phyloP scores from a whole-genome alignment of 495 filamentous ascomycete species.

The Gamarada debralockiae region DNA sequence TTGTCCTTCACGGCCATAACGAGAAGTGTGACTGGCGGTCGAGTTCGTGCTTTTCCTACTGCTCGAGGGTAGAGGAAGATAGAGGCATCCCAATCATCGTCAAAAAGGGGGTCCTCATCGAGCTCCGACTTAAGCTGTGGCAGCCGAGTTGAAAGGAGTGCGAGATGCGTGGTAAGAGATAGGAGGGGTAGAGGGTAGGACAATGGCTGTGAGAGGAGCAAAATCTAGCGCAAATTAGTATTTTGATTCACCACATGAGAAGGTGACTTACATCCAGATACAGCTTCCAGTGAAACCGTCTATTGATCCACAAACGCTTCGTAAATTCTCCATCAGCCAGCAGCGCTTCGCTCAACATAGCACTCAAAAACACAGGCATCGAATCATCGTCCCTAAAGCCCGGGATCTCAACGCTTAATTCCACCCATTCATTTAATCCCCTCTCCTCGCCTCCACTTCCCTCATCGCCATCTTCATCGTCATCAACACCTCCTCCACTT shows the following conservation, averaged over 20 bases:
- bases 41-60: slow-evolving; percentile 20
- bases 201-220: slow-evolving; percentile 86
- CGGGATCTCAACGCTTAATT: slow-evolving; percentile 81
- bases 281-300: slow-evolving; percentile 90
- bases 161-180: slow-evolving; percentile 89
- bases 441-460: slow-evolving; percentile 22
- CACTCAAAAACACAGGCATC: slow-evolving; percentile 76
- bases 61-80: slow-evolving; percentile 67
- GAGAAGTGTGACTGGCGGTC: slow-evolving; percentile 83
- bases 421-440: slow-evolving; percentile 65
- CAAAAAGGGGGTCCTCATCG: slow-evolving; percentile 95
- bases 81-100: slow-evolving; percentile 93
- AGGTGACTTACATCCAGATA: slow-evolving; percentile 79
- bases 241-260: not conserved
- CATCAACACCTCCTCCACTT: not conserved
- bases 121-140: slow-evolving; percentile 77
- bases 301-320: slow-evolving; percentile 74
- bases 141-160: slow-evolving; percentile 83
- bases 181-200: slow-evolving; percentile 91
- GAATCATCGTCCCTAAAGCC: slow-evolving; percentile 89
- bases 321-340: slow-evolving; percentile 70
- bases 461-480: slow-evolving; percentile 29
- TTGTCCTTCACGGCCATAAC: slow-evolving; percentile 83
- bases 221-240: slow-evolving; percentile 53
- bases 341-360: slow-evolving; percentile 86